Evolutionary conservation across 805 yeast species (phyloP), one percentile per base, ranked within the genome.

Genomic region (Saccharomycopsis guyanensis): DNA sequence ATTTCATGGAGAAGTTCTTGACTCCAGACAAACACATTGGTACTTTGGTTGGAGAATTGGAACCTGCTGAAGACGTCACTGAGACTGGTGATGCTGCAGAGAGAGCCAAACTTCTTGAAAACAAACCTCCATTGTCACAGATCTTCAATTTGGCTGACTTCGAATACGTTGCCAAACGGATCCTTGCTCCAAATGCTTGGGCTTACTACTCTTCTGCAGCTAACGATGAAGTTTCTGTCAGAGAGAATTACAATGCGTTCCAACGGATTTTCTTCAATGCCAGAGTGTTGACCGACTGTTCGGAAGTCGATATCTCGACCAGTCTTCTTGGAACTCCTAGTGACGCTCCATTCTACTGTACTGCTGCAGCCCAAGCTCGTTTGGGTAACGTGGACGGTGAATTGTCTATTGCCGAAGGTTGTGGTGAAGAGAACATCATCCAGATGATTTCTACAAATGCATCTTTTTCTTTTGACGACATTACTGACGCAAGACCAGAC

Each of bases 361-460:
- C 71, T 3, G 77, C 77, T 1, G 71, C 75, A 29, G 76, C 76
- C 0, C 63, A 68, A 23, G 69, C 72, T 3, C 59, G 58, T 34
- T 55, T 69, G 47, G 76, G 71, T 1, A 70, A 71, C 42, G 65
- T 64, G 3, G 66, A 66, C 36, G 76, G 73, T 23, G 78, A 71
- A 43, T 57, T 58, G 41, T 63, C 66, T 4, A 63, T 71, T 24
- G 66, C 72, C 1, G 47, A 63, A 32, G 75, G 70, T 4, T 65
- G 70, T 46, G 70, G 65, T 3, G 43, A 55, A 8, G 68, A 66
- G 42, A 66, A 68, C 33, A 61, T 70, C 13, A 57, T 71, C 43
- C 78, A 73, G 50, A 73, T 75, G 77, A 66, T 72, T 22, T 70
- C 75, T 4, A 63, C 66, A 19, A 56, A 63, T 37, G 66, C 72